Conservation (phyloP, 164 flowering plant species). For the Euptelea pleiosperma region DNA sequence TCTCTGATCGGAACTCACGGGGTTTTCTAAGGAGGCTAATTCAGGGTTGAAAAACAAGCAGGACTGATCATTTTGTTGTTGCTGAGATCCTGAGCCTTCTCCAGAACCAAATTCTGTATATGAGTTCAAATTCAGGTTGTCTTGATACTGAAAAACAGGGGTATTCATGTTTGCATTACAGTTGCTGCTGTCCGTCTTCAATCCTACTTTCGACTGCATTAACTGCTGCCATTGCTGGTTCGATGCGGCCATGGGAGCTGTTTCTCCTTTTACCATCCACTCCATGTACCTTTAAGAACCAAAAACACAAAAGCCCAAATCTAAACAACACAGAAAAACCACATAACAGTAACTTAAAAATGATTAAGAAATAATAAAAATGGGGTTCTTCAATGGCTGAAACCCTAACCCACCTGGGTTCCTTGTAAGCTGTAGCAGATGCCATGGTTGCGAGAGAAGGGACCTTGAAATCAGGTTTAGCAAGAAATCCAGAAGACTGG, state of each 20-base stretch:
- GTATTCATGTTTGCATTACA: conserved; percentile 4
- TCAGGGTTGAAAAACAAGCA: conserved; percentile 25
- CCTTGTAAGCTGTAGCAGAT: conserved; percentile 32
- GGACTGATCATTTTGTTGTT: conserved; percentile 21
- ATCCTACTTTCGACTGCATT: conserved; percentile 26
- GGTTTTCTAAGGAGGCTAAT: conserved; percentile 12
- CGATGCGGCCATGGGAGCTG: conserved; percentile 15
- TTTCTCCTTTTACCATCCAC: conserved; percentile 47
- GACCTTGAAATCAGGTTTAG: conserved; percentile 18
- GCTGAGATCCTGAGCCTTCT: conserved; percentile 13
- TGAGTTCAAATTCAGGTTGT: conserved; percentile 24
- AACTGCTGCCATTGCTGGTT: conserved; percentile 41
- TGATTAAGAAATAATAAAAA: too few relatives aligned
- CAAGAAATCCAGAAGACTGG: conserved; percentile 15
- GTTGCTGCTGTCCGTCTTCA: conserved; percentile 12
- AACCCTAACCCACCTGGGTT: conserved; percentile 36
- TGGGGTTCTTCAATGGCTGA: background rate
- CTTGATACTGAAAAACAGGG: conserved; percentile 19
- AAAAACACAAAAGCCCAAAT: conserved; percentile 7
- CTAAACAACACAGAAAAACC: background rate
- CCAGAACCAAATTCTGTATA: conserved; percentile 12
- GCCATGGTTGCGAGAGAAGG: conserved; percentile 16
- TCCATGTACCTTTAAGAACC: conserved; percentile 38
- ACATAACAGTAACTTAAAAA: background rate
- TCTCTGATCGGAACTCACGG: conserved; percentile 4